These are phyloP conservation scores for Bullera alba DNA, from an alignment of 768 basidiomycete species.

Conservation along the genomic window DNA sequence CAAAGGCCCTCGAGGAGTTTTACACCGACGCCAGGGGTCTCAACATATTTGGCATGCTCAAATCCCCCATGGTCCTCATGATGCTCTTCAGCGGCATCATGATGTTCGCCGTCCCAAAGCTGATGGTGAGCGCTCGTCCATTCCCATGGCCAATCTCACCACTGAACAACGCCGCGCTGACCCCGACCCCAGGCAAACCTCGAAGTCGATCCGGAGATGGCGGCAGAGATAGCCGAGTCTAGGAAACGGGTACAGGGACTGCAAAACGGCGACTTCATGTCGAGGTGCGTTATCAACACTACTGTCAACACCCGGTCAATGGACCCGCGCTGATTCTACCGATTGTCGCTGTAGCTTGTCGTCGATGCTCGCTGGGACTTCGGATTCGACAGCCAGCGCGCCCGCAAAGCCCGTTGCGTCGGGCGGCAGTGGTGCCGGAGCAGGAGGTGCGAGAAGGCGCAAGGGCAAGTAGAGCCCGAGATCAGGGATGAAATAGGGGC, in stretches of 20 bases:
- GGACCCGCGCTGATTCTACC: no score
- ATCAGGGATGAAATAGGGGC: no score
- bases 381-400: no score
- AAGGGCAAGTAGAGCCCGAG: no score
- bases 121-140: conserved; percentile 26
- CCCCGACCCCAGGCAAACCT: conserved; percentile 18
- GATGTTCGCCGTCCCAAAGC: conserved; percentile 39
- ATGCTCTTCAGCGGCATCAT: conserved; percentile 41
- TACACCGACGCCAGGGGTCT: conserved; percentile 20
- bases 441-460: no score
- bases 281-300: no score
- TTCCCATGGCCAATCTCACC: neutral
- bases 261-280: conserved; percentile 31
- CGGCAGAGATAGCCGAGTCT: conserved; percentile 36
- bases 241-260: conserved; percentile 30
- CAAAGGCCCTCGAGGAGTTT: conserved; percentile 24
- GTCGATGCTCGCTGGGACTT: no score
- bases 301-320: no score
- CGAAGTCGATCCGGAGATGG: conserved; percentile 42
- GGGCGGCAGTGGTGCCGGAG: no score
- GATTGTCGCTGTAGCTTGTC: no score
- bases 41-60: conserved; percentile 39
- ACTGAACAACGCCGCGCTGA: neutral
- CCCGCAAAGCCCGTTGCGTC: no score
- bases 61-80: conserved; percentile 44